A percentile compares a stretch with the other conserved stretches of the same genome.
These are phyloP conservation scores for Helenozyma rhizophorensis DNA, from an alignment of 805 yeast genomes.

Conservation along the genomic window DNA sequence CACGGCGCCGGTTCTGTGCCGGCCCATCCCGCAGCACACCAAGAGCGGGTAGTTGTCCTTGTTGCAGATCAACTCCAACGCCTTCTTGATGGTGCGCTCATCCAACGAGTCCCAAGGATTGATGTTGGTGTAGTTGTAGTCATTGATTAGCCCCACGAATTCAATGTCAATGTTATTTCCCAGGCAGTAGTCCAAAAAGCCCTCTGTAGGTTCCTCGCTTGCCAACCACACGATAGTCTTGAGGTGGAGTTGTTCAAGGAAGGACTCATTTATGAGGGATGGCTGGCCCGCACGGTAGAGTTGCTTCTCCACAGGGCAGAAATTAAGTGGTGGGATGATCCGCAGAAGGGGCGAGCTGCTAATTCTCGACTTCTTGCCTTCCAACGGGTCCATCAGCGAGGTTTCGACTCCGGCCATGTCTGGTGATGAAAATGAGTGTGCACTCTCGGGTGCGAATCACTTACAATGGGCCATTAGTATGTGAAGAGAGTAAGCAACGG, in stretches of 20 bases:
- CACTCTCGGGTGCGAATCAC: too few relatives aligned
- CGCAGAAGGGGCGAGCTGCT: slow-evolving; percentile 55
- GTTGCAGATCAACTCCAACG: slow-evolving; percentile 70
- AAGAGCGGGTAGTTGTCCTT: slow-evolving; percentile 76
- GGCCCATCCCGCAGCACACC: slow-evolving; percentile 97
- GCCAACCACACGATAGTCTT: slow-evolving; percentile 91
- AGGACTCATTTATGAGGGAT: slow-evolving; percentile 85
- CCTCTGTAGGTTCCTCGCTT: slow-evolving; percentile 91
- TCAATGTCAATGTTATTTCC: slow-evolving; percentile 67
- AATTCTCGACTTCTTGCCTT: slow-evolving; percentile 11
- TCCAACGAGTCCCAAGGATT: slow-evolving; percentile 97
- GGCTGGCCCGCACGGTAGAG: slow-evolving; percentile 94
- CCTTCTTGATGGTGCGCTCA: slow-evolving; percentile 73
- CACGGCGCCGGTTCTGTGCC: slow-evolving; percentile 96
- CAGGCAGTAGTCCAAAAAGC: slow-evolving; percentile 76
- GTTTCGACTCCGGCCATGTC: too few relatives aligned
- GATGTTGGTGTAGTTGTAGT: slow-evolving; percentile 45
- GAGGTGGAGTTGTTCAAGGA: slow-evolving; percentile 66
- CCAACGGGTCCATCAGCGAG: slow-evolving; percentile 12
- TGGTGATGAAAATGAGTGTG: too few relatives aligned
- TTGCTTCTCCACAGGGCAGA: slow-evolving; percentile 88
- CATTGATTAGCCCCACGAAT: slow-evolving; percentile 78
- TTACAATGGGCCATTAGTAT: too few relatives aligned
- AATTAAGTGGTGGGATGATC: slow-evolving; percentile 90
- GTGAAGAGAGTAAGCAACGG: too few relatives aligned